A percentile compares a stretch with the other conserved stretches of the same genome.
phyloP scores from a whole-genome alignment of 495 filamentous ascomycete genomes.

The Penicillium cinerascens region DNA sequence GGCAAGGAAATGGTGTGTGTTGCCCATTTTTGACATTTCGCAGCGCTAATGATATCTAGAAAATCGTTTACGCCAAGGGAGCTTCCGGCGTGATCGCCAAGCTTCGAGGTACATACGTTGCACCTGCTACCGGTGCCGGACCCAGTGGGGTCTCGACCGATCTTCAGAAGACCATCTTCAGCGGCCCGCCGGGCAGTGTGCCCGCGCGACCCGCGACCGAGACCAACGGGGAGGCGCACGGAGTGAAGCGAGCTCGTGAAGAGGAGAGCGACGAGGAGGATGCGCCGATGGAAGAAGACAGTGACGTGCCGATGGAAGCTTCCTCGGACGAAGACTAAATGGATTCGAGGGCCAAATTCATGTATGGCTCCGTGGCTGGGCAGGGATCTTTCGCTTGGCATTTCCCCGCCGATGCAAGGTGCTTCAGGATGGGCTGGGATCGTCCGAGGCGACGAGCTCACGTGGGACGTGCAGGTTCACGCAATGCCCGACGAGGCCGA shows the following conservation, averaged over 20 bases:
- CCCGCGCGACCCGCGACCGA: conserved; percentile 39
- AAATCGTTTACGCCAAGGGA: conserved; percentile 82
- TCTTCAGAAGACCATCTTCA: conserved; percentile 79
- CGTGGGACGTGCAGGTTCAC: conserved; percentile 70
- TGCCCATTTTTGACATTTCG: neutral
- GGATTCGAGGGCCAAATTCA: neutral
- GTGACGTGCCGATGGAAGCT: conserved; percentile 54
- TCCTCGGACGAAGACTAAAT: conserved; percentile 51
- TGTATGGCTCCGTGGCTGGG: neutral
- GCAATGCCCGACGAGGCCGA: conserved; percentile 69
- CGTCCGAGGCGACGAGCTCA: conserved; percentile 33
- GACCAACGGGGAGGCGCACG: conserved; percentile 38
- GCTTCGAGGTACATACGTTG: conserved; percentile 82
- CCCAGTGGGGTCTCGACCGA: conserved; percentile 64
- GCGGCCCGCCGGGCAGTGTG: conserved; percentile 54
- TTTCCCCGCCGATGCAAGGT: conserved; percentile 3
- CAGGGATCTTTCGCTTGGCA: neutral
- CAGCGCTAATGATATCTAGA: conserved; percentile 45
- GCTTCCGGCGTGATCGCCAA: conserved; percentile 83
- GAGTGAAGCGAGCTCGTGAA: conserved; percentile 66
- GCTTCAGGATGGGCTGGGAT: conserved; percentile 19
- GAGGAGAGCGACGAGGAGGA: conserved; percentile 67
- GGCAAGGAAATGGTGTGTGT: conserved; percentile 77
- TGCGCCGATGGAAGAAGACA: conserved; percentile 71
- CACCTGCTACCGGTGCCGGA: conserved; percentile 49